Conservation (phyloP, 208 protist genomes). For the Herpetomonas tarakana region DNA sequence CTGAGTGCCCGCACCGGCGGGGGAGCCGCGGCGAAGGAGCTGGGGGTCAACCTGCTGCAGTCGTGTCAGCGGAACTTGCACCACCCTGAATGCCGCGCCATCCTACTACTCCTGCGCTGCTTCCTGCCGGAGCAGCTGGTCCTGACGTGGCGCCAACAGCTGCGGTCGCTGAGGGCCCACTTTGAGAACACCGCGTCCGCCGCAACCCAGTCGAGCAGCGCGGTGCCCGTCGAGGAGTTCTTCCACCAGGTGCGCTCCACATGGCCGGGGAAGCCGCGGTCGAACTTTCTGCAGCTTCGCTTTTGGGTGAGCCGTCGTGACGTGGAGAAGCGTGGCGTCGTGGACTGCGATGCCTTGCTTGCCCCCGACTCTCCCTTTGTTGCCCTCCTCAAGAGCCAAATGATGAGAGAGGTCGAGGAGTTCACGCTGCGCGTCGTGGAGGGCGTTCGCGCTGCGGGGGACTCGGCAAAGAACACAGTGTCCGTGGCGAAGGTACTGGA, state of each 20-base stretch:
- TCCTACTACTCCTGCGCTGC: constrained; percentile 51
- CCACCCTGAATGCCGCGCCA: constrained; percentile 63
- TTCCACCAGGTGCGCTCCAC: constrained; percentile 41
- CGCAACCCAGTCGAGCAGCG: constrained; percentile 2
- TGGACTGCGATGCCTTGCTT: constrained; percentile 31
- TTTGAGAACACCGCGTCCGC: constrained; percentile 2
- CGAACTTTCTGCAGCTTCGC: constrained; percentile 72
- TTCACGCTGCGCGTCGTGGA: constrained; percentile 77
- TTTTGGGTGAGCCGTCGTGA: constrained; percentile 45
- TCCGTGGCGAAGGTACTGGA: constrained; percentile 36
- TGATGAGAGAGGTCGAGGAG: constrained; percentile 65
- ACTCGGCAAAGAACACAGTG: constrained; percentile 36
- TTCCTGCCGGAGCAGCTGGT: constrained; percentile 50
- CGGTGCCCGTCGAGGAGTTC: constrained; percentile 29
- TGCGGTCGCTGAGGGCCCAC: not conserved
- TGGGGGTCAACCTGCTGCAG: constrained; percentile 69
- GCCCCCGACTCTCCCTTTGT: constrained; percentile 64
- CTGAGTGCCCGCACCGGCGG: constrained; percentile 43
- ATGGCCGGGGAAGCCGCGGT: constrained; percentile 65
- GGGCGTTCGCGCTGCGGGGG: constrained; percentile 41
- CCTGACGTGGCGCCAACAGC: not conserved
- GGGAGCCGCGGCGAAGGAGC: constrained; percentile 31
- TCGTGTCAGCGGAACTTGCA: constrained; percentile 56
- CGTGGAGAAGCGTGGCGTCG: constrained; percentile 1
- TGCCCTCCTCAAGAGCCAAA: constrained; percentile 56